Base-by-base conservation (phyloP, 257 asterid species). In the Coffea canephora region DNA sequence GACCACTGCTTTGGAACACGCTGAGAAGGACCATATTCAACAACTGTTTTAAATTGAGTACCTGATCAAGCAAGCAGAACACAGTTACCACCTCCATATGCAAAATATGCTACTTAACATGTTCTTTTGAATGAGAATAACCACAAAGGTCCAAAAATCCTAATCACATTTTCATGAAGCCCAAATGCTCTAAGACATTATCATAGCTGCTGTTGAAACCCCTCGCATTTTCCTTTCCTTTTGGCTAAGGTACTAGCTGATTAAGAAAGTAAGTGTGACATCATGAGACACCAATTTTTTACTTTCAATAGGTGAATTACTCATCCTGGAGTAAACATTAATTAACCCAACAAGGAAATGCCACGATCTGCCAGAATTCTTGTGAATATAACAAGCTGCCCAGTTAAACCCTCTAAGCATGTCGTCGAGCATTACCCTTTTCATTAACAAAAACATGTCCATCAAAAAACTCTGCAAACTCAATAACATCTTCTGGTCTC, bases 21-120 rank as follows among this genome's bases (percentile, higher is more conserved):
- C 83, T 96, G 99, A 73, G 97, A 96, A 83, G 99, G 99, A 83
- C 97, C 97, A 88, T 91, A 96, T 89, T 96, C 99, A 66, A 96
- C 98, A 77, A 90, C 78, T 77, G 92, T 86, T 89, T 89, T 92
- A 85, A 88, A 90, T 82, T 96, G 99, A 82, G 97, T 88, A 81
- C 99, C 99, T 96, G 87, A 78, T 77, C 82, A 19, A 77, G 31
- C 46, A 84, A 71, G 79, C 78, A 72, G 65, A 62, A 36, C 59
- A 34, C 72, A 68, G 52, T 54, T 43, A 72, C 3, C 4, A 46
- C 18, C 11, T 18, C 25, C 15, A 74, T 15, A 54, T 36, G 19
- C 6, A 52, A 31, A 48, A 12, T 34, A 2, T 31, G 50, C 39
- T 5, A 34, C 50, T 18, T 27, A 34, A 79, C 68, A 55, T 27